Evolutionary conservation across 495 filamentous ascomycete species (phyloP).

Genomic region (Polyplosphaeria fusca): DNA sequence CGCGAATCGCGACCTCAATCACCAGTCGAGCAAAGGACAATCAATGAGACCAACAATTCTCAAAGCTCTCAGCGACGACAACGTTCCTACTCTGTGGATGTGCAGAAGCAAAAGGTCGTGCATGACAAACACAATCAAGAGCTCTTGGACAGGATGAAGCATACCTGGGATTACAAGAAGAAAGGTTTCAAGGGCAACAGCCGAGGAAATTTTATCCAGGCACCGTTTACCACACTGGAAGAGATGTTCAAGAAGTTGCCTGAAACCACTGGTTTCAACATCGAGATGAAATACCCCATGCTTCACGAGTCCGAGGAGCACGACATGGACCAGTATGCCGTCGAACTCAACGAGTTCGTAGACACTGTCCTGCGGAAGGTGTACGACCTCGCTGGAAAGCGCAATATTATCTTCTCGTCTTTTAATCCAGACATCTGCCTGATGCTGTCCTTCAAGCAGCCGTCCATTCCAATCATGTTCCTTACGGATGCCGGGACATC

Average conservation of each 20-base stretch:
- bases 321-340: constrained; percentile 95
- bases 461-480: constrained; percentile 91
- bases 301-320: constrained; percentile 88
- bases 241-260: constrained; percentile 87
- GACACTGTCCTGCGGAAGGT: constrained; percentile 88
- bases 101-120: constrained; percentile 45
- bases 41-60: constrained; percentile 4
- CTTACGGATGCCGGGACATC: constrained; percentile 79
- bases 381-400: constrained; percentile 67
- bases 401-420: constrained; percentile 90
- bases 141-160: constrained; percentile 88
- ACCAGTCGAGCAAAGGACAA: constrained; percentile 37
- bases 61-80: constrained; percentile 15
- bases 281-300: constrained; percentile 99
- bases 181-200: constrained; percentile 95
- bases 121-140: constrained; percentile 23
- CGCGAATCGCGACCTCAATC: constrained; percentile 47
- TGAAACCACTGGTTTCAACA: constrained; percentile 84
- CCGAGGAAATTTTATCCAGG: constrained; percentile 88
- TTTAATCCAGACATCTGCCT: constrained; percentile 98
- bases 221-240: constrained; percentile 89
- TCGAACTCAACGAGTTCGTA: constrained; percentile 96
- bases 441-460: constrained; percentile 90
- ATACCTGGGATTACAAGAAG: constrained; percentile 89
- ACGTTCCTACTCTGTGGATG: constrained; percentile 43